These are phyloP conservation scores for Halophytophthora polymorphica DNA, from an alignment of 352 stramenopile genomes.

Conservation along the genomic window DNA sequence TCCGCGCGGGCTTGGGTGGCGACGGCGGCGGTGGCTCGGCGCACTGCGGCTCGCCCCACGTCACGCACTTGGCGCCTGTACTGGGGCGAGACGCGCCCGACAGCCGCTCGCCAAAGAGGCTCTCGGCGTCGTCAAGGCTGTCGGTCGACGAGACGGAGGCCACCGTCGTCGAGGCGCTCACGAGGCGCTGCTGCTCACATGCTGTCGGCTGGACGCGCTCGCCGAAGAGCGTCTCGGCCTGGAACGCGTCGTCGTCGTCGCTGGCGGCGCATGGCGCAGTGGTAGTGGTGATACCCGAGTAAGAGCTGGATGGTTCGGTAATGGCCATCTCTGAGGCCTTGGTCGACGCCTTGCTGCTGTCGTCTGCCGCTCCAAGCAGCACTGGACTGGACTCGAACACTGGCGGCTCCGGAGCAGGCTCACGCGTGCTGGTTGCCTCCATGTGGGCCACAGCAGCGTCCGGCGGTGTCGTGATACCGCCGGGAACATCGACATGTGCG, in stretches of 20 bases:
- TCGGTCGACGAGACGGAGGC: conserved; percentile 16
- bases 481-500: conserved; percentile 2
- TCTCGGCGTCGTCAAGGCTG: conserved; percentile 39
- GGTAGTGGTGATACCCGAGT: conserved; percentile 1
- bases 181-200: not conserved
- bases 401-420: conserved; percentile 1
- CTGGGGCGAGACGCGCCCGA: conserved; percentile 11
- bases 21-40: conserved; percentile 7
- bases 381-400: too few species aligned
- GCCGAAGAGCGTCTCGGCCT: conserved; percentile 20
- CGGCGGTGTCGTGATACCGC: not conserved
- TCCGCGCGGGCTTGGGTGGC: conserved; percentile 13
- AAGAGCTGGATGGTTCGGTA: not conserved
- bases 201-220: conserved; percentile 8
- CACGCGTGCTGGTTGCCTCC: not conserved
- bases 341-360: too few species aligned
- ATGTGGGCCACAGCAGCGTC: not conserved
- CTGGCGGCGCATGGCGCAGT: conserved; percentile 6
- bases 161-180: not conserved
- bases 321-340: too few species aligned
- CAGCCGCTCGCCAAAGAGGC: conserved; percentile 51
- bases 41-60: conserved; percentile 20
- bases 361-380: too few species aligned
- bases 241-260: conserved; percentile 15
- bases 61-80: conserved; percentile 20